Base-by-base conservation (phyloP, 2,329 filamentous ascomycete species). In the Nigrospora oryzae region DNA sequence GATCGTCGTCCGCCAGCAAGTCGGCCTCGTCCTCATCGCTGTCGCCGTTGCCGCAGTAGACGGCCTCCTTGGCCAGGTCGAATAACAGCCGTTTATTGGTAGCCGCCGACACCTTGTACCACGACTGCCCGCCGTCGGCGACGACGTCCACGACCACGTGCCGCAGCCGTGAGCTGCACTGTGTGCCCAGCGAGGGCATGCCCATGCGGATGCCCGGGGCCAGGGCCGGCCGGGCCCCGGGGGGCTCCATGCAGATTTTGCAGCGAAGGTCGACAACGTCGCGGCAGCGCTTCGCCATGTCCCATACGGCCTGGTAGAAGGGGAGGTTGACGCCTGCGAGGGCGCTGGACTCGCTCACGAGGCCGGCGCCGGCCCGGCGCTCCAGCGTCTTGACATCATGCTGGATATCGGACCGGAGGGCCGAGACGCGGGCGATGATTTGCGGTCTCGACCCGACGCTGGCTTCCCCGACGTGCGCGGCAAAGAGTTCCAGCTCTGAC, bases 71-170 rank as follows among this genome's bases (percentile, higher is more conserved):
- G 15, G 60, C 59, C 44, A 62, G 52, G 40, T 63, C 60, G 23
- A 57, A 59, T 11, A 59, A 36, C 1, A 63, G 41, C 32, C 55
- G 52, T 36, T 51, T 56, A 40, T 62, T 62, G 11, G 58, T 60
- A 45, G 57, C 57, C 10, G 59, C 55, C 4, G 59, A 63, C 17
- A 63, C 55, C 44, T 62, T 63, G 43, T 53, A 58, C 60, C 60
- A 63, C 5, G 56, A 55, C 13, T 49, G 46, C 3, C 60, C 60
- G 5, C 53, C 56, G 43, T 63, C 57, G 8, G 53, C 53, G 3
- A 63, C 51, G 14, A 61, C 46, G 43, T 63, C 60, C 37, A 63
- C 48, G 30, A 55, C 46, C 44, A 54, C 50, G 40, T 53, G 49
- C 16, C 47, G 48, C 11, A 53, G 50, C 15, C 51, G 52, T 7